Base-by-base conservation (phyloP, 2,329 filamentous ascomycete genomes). In the Paecilomyces sp. region DNA sequence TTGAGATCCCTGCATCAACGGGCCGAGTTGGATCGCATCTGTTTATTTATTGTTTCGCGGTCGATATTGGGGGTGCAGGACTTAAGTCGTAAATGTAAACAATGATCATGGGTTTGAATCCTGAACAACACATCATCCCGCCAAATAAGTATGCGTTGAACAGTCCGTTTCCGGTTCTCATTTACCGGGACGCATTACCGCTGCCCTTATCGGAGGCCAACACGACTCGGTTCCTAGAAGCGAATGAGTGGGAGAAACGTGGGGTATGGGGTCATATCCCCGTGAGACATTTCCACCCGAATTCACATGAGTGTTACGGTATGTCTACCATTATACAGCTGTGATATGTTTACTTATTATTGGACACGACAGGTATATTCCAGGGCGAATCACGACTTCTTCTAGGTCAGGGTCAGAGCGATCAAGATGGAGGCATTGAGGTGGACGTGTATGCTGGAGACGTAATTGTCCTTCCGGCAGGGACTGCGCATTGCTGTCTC, bases 241-340 rank as follows among this genome's bases (percentile, higher is more conserved):
- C 58, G 15, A 69, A 75, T 59, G 63, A 66, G 24, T 75, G 73
- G 72, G 63, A 71, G 52, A 73, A 73, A 58, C 64, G 62, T 61
- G 68, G 68, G 34, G 62, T 61, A 51, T 71, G 67, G 67, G 68
- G 68, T 7, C 64, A 66, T 58, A 69, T 69, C 28, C 59, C 51
- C 9, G 63, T 58, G 13, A 61, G 61, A 25, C 69, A 72, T 63
- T 75, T 73, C 59, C 73, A 76, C 62, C 69, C 69, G 25, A 73
- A 75, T 24, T 72, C 71, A 2, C 72, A 76, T 63, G 72, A 76
- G 63, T 75, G 72, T 60, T 76, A 76, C 60, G 72, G 72, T 70
- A 51, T 50, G 51, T 54, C 28, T 54, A 15, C 15, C 18, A 34
- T 31, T 25, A 53, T 57, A 41, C 25, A 9, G 9, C 22, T 56